A percentile compares a stretch with the other conserved stretches of the same genome.
Evolutionary conservation across 768 basidiomycete genomes (phyloP).

Genomic region (Panaeolus papilionaceus): DNA sequence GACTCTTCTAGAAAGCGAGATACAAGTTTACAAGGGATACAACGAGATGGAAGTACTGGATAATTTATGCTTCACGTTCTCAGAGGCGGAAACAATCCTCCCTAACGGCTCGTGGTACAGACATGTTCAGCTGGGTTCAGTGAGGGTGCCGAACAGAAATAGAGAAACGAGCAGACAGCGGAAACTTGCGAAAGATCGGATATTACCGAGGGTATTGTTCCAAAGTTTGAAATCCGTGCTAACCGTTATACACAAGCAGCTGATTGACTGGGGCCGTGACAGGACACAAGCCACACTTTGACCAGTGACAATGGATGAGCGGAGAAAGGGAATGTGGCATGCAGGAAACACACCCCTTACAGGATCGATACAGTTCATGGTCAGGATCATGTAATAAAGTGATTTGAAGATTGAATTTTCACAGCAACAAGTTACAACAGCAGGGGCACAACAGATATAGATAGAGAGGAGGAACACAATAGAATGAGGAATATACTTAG

Average conservation of each 20-base stretch:
- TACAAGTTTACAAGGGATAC: not conserved
- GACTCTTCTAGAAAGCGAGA: not conserved
- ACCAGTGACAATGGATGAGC: not conserved
- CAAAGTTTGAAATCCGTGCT: not conserved
- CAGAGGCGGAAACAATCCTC: not conserved
- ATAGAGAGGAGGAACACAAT: conserved; percentile 23
- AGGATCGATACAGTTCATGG: not conserved
- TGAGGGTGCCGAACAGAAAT: not conserved
- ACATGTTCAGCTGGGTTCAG: not conserved
- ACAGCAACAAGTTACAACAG: conserved; percentile 26
- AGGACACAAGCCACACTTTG: not conserved
- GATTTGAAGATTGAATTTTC: conserved; percentile 18
- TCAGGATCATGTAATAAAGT: not conserved
- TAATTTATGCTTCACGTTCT: not conserved
- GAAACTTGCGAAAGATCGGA: conserved; percentile 10
- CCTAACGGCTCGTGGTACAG: not conserved
- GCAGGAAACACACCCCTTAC: conserved; percentile 4
- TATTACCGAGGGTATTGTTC: not conserved
- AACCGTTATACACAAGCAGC: not conserved
- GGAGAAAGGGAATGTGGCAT: not conserved
- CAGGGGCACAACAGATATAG: conserved; percentile 19
- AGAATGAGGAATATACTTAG: conserved; percentile 8
- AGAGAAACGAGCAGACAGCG: not conserved
- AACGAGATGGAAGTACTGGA: not conserved
- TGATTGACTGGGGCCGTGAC: not conserved